Evolutionary conservation across 2,329 filamentous ascomycete genomes (phyloP).

Genomic region (Epichloe sylvatica): DNA sequence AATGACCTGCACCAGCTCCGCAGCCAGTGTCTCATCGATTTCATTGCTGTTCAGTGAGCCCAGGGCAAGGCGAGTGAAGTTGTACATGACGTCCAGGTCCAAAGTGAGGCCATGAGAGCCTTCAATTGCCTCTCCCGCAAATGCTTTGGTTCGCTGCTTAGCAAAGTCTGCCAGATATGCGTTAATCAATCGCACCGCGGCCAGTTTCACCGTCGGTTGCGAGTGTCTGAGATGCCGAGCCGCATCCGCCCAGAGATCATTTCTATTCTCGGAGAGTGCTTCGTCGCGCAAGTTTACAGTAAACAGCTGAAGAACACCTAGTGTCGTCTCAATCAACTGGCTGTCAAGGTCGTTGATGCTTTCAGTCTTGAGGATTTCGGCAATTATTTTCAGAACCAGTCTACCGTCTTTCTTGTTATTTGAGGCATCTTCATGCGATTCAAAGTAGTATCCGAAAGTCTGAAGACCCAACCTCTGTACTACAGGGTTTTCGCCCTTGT

Average conservation of each 20-base stretch:
- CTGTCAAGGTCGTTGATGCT: conserved; percentile 43
- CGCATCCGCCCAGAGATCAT: conserved; percentile 57
- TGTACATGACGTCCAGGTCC: conserved; percentile 47
- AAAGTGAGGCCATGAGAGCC: conserved; percentile 61
- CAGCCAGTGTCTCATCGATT: conserved; percentile 60
- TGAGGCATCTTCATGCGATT: conserved; percentile 43
- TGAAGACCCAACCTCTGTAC: conserved; percentile 64
- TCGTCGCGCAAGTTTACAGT: conserved; percentile 50
- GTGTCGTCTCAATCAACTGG: conserved; percentile 59
- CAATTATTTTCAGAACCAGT: conserved; percentile 42
- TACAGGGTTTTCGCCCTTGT: conserved; percentile 56
- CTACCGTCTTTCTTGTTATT: conserved; percentile 55
- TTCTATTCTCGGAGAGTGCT: conserved; percentile 45
- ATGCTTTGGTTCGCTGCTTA: conserved; percentile 37
- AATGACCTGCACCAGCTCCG: conserved; percentile 67
- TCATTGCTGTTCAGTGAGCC: conserved; percentile 45
- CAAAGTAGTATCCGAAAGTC: conserved; percentile 71
- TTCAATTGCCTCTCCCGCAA: conserved; percentile 40
- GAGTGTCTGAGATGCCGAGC: conserved; percentile 57
- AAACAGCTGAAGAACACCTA: conserved; percentile 56
- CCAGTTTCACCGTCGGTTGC: conserved; percentile 61
- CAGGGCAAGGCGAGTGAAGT: conserved; percentile 36
- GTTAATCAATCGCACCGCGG: conserved; percentile 58
- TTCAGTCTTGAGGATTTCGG: conserved; percentile 39
- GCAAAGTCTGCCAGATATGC: conserved; percentile 72